phyloP scores from a whole-genome alignment of 495 filamentous ascomycete genomes.

The Neurospora sp. region DNA sequence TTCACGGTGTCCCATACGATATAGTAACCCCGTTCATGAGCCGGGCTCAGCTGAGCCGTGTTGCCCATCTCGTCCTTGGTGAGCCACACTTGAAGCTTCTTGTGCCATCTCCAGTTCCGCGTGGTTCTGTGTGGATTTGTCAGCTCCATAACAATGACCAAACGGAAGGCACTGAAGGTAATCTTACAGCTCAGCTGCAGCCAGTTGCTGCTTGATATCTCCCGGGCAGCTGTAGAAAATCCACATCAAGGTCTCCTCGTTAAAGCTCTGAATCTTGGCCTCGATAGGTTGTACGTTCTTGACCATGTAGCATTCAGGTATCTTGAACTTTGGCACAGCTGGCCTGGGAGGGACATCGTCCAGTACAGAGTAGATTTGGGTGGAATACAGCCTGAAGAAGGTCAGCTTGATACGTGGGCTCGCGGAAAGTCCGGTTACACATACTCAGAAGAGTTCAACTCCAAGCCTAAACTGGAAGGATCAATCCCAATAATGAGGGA shows the following conservation, averaged over 20 bases:
- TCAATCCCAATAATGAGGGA: slow-evolving; percentile 71
- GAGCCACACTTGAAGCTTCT: slow-evolving; percentile 78
- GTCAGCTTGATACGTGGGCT: not conserved
- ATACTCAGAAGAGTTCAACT: slow-evolving; percentile 72
- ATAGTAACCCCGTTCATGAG: slow-evolving; percentile 78
- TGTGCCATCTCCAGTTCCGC: slow-evolving; percentile 91
- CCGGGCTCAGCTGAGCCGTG: slow-evolving; percentile 54
- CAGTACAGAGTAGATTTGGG: slow-evolving; percentile 53
- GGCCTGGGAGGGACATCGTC: slow-evolving; percentile 59
- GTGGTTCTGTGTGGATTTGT: slow-evolving; percentile 25
- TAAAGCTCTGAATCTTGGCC: slow-evolving; percentile 69
- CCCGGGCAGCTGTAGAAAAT: slow-evolving; percentile 88
- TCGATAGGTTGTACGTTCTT: slow-evolving; percentile 75
- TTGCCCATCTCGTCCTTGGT: slow-evolving; percentile 74
- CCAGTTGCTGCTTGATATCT: slow-evolving; percentile 76
- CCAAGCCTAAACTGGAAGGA: slow-evolving; percentile 63
- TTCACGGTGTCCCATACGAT: slow-evolving; percentile 75
- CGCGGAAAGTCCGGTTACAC: slow-evolving; percentile 12
- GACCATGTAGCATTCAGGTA: slow-evolving; percentile 81
- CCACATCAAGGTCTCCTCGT: slow-evolving; percentile 85
- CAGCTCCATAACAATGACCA: slow-evolving; percentile 5
- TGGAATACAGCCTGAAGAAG: slow-evolving; percentile 27
- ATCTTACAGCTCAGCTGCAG: slow-evolving; percentile 65
- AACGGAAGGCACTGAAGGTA: not conserved
- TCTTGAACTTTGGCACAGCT: slow-evolving; percentile 62